Evolutionary conservation across 805 yeast species (phyloP).

Genomic region (Saccharomyces jurei): DNA sequence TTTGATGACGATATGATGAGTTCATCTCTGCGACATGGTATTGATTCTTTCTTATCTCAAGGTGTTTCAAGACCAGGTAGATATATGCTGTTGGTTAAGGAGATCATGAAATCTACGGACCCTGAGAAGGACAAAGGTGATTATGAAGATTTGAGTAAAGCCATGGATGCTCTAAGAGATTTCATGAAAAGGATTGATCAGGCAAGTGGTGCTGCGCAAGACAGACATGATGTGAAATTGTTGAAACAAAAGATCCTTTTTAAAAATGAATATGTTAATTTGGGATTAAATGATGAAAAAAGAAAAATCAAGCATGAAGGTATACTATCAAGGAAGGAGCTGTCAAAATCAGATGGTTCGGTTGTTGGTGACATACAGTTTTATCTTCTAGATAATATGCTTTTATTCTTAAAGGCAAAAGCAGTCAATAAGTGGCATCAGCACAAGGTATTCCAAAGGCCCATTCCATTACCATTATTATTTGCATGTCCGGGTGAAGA

Average conservation of each 20-base stretch:
- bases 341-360: conserved; percentile 20
- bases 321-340: conserved; percentile 29
- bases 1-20: conserved; percentile 84
- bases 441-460: conserved; percentile 82
- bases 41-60: conserved; percentile 86
- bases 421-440: conserved; percentile 84
- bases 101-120: conserved; percentile 78
- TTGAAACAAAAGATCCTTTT: conserved; percentile 77
- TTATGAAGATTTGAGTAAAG: conserved; percentile 48
- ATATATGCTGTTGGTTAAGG: conserved; percentile 76
- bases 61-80: conserved; percentile 95
- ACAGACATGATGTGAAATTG: conserved; percentile 80
- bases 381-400: conserved; percentile 80
- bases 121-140: conserved; percentile 54
- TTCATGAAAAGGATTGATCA: conserved; percentile 65
- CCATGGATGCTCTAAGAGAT: conserved; percentile 66
- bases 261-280: conserved; percentile 76
- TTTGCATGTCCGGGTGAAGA: conserved; percentile 74
- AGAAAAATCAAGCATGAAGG: conserved; percentile 51
- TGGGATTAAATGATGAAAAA: conserved; percentile 75
- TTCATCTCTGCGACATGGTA: conserved; percentile 50
- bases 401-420: conserved; percentile 78
- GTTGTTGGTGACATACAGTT: conserved; percentile 65
- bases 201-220: conserved; percentile 90
- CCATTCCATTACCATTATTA: conserved; percentile 71